phyloP scores from a whole-genome alignment of 257 asterid species.

The Solanum peruvianum region DNA sequence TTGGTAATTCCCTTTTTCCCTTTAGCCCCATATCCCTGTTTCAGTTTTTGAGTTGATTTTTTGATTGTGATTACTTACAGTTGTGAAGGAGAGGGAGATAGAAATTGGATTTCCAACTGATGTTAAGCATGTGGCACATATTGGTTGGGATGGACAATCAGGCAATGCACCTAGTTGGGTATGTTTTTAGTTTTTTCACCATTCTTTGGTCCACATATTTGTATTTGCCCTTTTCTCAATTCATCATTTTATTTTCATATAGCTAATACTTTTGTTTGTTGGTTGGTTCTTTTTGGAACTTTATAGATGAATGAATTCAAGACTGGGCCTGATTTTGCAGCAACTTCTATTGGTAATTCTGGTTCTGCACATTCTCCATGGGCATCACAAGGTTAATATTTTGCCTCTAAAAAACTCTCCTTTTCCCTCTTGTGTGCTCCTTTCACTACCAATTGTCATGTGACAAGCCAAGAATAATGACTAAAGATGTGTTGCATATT shows the following conservation, averaged over 20 bases:
- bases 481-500: not conserved
- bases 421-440: not conserved
- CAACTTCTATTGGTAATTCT: constrained; percentile 48
- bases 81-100: constrained; percentile 69
- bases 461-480: not conserved
- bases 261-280: not conserved
- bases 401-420: not conserved
- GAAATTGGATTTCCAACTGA: constrained; percentile 83
- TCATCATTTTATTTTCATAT: not conserved
- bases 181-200: constrained; percentile 6
- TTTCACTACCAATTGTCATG: not conserved
- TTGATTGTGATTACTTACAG: not conserved
- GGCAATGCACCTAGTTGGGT: constrained; percentile 88
- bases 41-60: not conserved
- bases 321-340: constrained; percentile 67
- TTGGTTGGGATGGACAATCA: constrained; percentile 81
- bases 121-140: constrained; percentile 86
- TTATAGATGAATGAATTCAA: constrained; percentile 9
- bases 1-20: constrained; percentile 25
- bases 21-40: not conserved
- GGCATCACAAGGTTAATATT: constrained; percentile 56
- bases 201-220: not conserved
- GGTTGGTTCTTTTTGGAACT: not conserved
- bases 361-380: constrained; percentile 67
- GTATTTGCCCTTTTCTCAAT: not conserved